Percentiles rank a stretch among this genome's conserved stretches.
Conservation (phyloP, 1,139 yeast genomes). For the Diutina sp. region DNA sequence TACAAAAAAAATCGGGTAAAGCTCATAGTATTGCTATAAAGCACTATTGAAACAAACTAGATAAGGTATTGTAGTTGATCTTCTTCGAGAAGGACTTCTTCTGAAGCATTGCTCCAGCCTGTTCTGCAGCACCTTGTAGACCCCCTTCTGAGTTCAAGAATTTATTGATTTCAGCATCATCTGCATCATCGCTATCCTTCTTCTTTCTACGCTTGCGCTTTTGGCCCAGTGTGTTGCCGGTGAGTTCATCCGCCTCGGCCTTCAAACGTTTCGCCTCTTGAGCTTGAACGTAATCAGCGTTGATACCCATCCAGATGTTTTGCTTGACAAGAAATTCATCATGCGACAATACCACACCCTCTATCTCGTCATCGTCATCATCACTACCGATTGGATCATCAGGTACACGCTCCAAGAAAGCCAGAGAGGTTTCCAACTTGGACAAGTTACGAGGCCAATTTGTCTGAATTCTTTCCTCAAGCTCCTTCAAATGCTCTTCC, state of each 20-base stretch:
- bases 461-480: slow-evolving; percentile 13
- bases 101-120: slow-evolving; percentile 31
- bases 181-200: slow-evolving; percentile 10
- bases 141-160: slow-evolving; percentile 7
- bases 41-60: slow-evolving; percentile 35
- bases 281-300: slow-evolving; percentile 73
- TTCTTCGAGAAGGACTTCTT: slow-evolving; percentile 71
- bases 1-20: too few species aligned
- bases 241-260: slow-evolving; percentile 72
- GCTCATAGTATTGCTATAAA: too few species aligned
- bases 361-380: slow-evolving; percentile 68
- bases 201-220: slow-evolving; percentile 24
- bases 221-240: slow-evolving; percentile 56
- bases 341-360: slow-evolving; percentile 42
- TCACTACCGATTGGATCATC: slow-evolving; percentile 53
- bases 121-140: background rate
- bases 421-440: slow-evolving; percentile 41
- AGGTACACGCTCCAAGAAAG: slow-evolving; percentile 41
- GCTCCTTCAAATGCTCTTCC: slow-evolving; percentile 7
- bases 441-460: slow-evolving; percentile 46
- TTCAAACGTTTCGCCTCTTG: slow-evolving; percentile 80
- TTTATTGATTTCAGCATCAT: slow-evolving; percentile 15
- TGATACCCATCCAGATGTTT: slow-evolving; percentile 77
- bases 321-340: slow-evolving; percentile 63
- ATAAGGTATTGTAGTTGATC: slow-evolving; percentile 73